Evolutionary conservation across 2,329 filamentous ascomycete species (phyloP).

Genomic region (Fusarium irregulare): DNA sequence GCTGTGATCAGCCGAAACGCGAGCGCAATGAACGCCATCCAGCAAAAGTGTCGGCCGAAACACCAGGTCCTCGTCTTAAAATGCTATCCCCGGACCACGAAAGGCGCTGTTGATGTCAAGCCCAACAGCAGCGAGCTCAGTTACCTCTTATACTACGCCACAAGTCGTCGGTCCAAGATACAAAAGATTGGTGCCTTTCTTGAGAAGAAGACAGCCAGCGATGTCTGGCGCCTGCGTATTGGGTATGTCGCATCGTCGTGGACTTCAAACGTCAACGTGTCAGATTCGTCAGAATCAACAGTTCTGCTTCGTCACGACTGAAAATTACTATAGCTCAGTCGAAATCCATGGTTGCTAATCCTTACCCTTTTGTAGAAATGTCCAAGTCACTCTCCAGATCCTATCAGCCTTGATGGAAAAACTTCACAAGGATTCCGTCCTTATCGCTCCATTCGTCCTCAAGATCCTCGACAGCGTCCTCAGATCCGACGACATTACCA

Average conservation of each 20-base stretch:
- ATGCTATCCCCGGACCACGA: conserved; percentile 93
- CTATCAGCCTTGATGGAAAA: conserved; percentile 93
- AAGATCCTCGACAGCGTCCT: conserved; percentile 86
- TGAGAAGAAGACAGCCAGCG: conserved; percentile 90
- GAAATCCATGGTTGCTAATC: conserved; percentile 11
- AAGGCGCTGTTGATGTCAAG: conserved; percentile 91
- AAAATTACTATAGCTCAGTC: neutral
- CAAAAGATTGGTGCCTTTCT: conserved; percentile 96
- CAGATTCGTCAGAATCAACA: conserved; percentile 10
- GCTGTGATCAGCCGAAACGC: conserved; percentile 35
- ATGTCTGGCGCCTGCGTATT: conserved; percentile 89
- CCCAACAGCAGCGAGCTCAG: conserved; percentile 97
- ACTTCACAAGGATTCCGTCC: conserved; percentile 85
- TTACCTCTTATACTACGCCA: conserved; percentile 96
- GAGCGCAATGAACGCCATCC: conserved; percentile 69
- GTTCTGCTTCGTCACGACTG: neutral
- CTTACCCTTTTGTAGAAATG: conserved; percentile 71
- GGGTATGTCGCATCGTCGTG: conserved; percentile 67
- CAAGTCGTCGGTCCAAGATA: conserved; percentile 92
- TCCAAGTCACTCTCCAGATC: conserved; percentile 95
- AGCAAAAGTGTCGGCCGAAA: conserved; percentile 84
- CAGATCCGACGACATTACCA: conserved; percentile 85
- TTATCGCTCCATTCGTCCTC: conserved; percentile 87
- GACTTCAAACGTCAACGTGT: conserved; percentile 26
- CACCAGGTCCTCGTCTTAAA: conserved; percentile 96